These are phyloP conservation scores for Venturia nashicola DNA, from an alignment of 2,329 filamentous ascomycete genomes.

Conservation along the genomic window DNA sequence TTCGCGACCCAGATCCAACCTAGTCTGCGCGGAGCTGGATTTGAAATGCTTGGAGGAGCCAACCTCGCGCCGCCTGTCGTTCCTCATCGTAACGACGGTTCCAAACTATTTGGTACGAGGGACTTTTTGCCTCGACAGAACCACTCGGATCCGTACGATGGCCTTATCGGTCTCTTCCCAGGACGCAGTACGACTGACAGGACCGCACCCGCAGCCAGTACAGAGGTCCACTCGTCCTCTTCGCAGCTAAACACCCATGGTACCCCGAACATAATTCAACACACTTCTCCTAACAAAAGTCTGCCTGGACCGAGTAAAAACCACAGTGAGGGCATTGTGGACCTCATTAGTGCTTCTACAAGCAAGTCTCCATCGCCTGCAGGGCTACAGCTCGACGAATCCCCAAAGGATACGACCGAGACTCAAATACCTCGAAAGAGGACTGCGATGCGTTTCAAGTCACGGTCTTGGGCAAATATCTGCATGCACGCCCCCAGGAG, in stretches of 20 bases:
- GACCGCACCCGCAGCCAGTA: not conserved
- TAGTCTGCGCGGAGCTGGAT: not conserved
- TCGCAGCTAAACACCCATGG: no score
- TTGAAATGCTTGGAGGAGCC: not conserved
- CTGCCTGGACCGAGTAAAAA: not conserved
- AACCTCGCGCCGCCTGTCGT: constrained; percentile 1
- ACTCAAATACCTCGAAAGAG: not conserved
- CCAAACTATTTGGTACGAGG: not conserved
- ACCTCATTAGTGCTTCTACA: not conserved
- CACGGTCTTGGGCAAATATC: not conserved
- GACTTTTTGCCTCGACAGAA: not conserved
- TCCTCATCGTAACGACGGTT: not conserved
- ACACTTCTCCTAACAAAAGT: not conserved
- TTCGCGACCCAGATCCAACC: constrained; percentile 1
- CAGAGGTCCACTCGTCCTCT: no score
- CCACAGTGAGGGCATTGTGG: not conserved
- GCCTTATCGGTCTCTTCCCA: not conserved
- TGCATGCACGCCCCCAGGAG: not conserved
- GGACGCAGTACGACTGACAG: not conserved
- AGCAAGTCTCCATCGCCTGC: not conserved
- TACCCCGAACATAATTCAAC: not conserved
- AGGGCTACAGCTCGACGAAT: not conserved
- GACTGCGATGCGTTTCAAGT: not conserved
- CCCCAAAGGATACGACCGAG: not conserved
- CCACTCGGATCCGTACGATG: not conserved